Conservation (phyloP, 129 eudicot genomes). For the Lactuca sativa region DNA sequence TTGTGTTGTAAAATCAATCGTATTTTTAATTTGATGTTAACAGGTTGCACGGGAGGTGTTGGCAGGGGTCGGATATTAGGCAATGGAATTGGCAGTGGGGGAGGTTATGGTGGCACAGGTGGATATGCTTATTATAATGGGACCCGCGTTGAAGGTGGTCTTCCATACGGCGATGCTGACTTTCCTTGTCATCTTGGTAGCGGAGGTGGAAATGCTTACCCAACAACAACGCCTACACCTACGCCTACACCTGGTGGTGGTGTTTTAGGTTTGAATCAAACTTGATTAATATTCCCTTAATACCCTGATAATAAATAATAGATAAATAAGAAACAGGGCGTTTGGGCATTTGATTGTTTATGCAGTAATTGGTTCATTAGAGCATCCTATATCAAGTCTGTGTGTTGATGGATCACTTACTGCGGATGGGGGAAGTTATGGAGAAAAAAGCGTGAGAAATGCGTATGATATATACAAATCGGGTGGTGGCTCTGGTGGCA, state of each 20-base stretch:
- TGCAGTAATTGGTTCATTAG: constrained; percentile 72
- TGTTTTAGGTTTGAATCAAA: constrained; percentile 23
- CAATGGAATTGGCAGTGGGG: constrained; percentile 79
- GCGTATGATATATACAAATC: constrained; percentile 20
- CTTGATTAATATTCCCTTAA: no score
- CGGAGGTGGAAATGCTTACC: constrained; percentile 87
- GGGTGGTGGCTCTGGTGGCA: constrained; percentile 98
- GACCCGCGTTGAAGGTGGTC: constrained; percentile 70
- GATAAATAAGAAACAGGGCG: no score
- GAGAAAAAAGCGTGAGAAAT: constrained; percentile 22
- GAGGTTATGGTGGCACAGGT: constrained; percentile 95
- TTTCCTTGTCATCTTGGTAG: constrained; percentile 96
- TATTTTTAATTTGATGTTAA: no score
- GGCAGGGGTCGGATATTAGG: constrained; percentile 60
- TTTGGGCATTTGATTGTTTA: no score
- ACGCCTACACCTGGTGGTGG: constrained; percentile 67
- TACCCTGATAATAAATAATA: no score
- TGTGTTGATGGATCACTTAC: constrained; percentile 64
- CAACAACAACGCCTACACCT: constrained; percentile 28
- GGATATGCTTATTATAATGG: constrained; percentile 70
- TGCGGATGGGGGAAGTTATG: constrained; percentile 81
- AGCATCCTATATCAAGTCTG: constrained; percentile 69
- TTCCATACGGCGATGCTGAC: constrained; percentile 65
- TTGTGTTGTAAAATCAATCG: no score
- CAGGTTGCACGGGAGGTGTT: constrained; percentile 71